A percentile compares a stretch with the other conserved stretches of the same genome.
phyloP scores from a whole-genome alignment of 2,329 filamentous ascomycete species.

The Pseudogymnoascus sp. region DNA sequence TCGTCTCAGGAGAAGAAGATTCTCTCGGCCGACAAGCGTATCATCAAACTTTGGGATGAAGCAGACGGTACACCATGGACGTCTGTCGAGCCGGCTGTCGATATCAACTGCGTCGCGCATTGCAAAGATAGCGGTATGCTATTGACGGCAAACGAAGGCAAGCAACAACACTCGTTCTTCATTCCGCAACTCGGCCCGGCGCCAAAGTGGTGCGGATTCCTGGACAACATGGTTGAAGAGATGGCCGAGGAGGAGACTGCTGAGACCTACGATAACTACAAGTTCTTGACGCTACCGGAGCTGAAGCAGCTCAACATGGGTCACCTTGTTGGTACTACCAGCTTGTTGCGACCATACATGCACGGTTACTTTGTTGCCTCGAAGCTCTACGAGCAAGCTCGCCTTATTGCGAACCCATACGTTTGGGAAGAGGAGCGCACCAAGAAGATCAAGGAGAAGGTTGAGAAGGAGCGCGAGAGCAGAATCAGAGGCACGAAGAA shows the following conservation, averaged over 20 bases:
- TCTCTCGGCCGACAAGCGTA: constrained; percentile 84
- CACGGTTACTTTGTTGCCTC: constrained; percentile 97
- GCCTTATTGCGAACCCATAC: constrained; percentile 87
- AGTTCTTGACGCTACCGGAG: constrained; percentile 87
- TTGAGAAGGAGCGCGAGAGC: constrained; percentile 93
- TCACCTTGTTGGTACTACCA: constrained; percentile 84
- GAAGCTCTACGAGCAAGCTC: constrained; percentile 89
- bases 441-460: constrained; percentile 88
- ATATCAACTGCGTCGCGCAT: constrained; percentile 91
- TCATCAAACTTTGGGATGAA: constrained; percentile 95
- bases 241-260: constrained; percentile 79
- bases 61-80: constrained; percentile 82
- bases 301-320: constrained; percentile 77
- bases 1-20: constrained; percentile 76
- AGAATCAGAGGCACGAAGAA: constrained; percentile 93
- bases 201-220: constrained; percentile 90
- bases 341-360: constrained; percentile 90
- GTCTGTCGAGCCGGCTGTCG: constrained; percentile 86
- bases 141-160: constrained; percentile 91
- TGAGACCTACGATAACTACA: constrained; percentile 97
- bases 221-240: constrained; percentile 96
- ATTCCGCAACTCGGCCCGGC: constrained; percentile 89
- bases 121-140: constrained; percentile 91
- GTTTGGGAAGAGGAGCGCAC: constrained; percentile 86
- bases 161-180: constrained; percentile 91